Conservation (phyloP, 345 rosid species). For the Psidium friedrichsthalianum region DNA sequence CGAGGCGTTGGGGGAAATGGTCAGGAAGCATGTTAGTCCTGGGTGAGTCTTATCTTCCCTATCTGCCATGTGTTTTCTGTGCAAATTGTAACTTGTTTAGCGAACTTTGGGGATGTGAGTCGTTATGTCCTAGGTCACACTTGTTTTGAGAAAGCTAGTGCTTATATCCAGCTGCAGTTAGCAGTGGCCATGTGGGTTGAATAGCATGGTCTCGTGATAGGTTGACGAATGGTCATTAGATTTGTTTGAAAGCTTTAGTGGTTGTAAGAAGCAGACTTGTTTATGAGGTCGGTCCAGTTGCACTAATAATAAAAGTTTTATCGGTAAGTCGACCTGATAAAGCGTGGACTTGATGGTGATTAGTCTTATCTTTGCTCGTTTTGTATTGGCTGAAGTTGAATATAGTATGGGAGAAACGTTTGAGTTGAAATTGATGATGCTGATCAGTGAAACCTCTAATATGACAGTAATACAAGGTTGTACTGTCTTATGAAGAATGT, state of each 20-base stretch:
- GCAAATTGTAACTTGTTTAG: neutral
- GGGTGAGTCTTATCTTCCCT: slow-evolving; percentile 42
- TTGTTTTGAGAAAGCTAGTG: neutral
- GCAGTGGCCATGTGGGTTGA: neutral
- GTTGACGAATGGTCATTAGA: neutral
- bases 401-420: neutral
- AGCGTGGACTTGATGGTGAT: neutral
- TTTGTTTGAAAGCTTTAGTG: neutral
- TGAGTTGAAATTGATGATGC: neutral
- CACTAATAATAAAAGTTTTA: neutral
- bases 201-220: neutral
- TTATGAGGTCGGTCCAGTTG: neutral
- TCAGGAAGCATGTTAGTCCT: slow-evolving; percentile 48
- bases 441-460: neutral
- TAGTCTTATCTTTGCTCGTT: neutral
- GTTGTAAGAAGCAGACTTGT: neutral
- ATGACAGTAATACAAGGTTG: neutral
- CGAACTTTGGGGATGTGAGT: neutral
- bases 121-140: neutral
- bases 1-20: slow-evolving; percentile 38
- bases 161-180: neutral
- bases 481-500: neutral
- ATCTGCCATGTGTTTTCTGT: neutral
- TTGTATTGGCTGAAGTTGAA: neutral
- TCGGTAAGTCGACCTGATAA: neutral